Base-by-base conservation (phyloP, 2,329 filamentous ascomycete species). In the Fusarium setosum region DNA sequence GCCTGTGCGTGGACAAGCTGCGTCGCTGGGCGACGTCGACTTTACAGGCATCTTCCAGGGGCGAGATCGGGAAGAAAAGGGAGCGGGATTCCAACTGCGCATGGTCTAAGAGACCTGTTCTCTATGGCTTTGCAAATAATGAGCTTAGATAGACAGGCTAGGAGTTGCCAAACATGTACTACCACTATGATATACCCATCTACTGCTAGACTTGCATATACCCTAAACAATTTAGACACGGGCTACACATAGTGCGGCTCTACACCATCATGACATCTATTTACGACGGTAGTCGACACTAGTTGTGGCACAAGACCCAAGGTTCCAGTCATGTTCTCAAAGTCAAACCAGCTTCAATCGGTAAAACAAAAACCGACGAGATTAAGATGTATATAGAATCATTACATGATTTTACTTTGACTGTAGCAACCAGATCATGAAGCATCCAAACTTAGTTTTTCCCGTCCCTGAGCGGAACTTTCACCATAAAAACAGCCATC, bases 21-120 rank as follows among this genome's bases (percentile, higher is more conserved):
- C 85, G 1, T 81, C 83, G 5, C 69, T 88, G 4, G 83, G 84
- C 0, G 80, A 82, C 3, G 81, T 86, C 11, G 91, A 94, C 76
- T 89, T 93, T 71, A 89, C 86, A 53, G 86, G 89, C 65, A 90
- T 94, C 35, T 93, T 94, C 75, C 86, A 88, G 11, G 86, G 88
- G 3, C 83, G 89, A 31, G 85, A 90, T 52, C 85, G 82, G 65
- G 89, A 90, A 73, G 88, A 90, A 74, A 82, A 82, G 50, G 89
- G 90, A 4, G 90, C 87, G 31, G 88, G 89, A 9, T 92, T 88
- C 78, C 85, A 83, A 12, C 76, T 94, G 64, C 86, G 90, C 37
- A 86, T 94, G 80, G 83, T 79, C 11, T 82, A 9, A n/a, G 17
- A 21, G n/a, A 26, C 8, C 24, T 29, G 15, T 37, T 41, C 34